phyloP scores from a whole-genome alignment of 2,329 filamentous ascomycete species.

The Tetracladium maxilliforme region DNA sequence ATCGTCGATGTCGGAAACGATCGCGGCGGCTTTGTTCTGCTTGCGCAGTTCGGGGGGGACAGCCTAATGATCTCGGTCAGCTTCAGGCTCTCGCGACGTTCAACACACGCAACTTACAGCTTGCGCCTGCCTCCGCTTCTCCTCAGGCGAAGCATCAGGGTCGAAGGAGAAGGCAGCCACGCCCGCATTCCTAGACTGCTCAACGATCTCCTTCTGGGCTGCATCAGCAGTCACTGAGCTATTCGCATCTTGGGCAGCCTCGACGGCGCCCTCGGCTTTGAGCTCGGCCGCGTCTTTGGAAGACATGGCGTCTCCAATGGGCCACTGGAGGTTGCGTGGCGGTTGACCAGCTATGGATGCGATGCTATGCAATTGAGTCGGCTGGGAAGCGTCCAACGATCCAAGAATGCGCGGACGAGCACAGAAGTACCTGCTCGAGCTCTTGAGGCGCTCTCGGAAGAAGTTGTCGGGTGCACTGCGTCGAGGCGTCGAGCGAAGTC shows the following conservation, averaged over 20 bases:
- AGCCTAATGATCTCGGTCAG: constrained; percentile 25
- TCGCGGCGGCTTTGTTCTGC: constrained; percentile 53
- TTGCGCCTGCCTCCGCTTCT: constrained; percentile 70
- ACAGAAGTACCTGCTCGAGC: too few species aligned
- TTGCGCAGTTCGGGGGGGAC: constrained; percentile 50
- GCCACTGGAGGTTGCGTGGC: too few species aligned
- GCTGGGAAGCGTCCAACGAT: too few species aligned
- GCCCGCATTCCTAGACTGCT: constrained; percentile 67
- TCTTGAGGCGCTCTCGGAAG: too few species aligned
- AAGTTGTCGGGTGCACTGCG: too few species aligned
- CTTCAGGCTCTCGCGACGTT: constrained; percentile 1
- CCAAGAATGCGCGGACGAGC: too few species aligned
- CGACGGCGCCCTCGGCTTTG: constrained; percentile 67
- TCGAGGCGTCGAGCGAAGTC: too few species aligned
- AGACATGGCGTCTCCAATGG: too few species aligned
- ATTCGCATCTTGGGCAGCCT: constrained; percentile 60
- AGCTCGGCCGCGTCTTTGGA: constrained; percentile 45
- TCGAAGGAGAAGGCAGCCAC: constrained; percentile 74
- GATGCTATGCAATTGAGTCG: too few species aligned
- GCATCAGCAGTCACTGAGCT: constrained; percentile 52
- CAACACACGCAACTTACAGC: constrained; percentile 45
- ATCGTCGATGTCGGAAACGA: constrained; percentile 70
- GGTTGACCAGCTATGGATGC: too few species aligned
- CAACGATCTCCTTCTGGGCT: constrained; percentile 58
- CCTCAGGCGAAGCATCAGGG: constrained; percentile 65